Evolutionary conservation across 23 red algal species (phyloP).

Genomic region (Pyropia haitanensis): DNA sequence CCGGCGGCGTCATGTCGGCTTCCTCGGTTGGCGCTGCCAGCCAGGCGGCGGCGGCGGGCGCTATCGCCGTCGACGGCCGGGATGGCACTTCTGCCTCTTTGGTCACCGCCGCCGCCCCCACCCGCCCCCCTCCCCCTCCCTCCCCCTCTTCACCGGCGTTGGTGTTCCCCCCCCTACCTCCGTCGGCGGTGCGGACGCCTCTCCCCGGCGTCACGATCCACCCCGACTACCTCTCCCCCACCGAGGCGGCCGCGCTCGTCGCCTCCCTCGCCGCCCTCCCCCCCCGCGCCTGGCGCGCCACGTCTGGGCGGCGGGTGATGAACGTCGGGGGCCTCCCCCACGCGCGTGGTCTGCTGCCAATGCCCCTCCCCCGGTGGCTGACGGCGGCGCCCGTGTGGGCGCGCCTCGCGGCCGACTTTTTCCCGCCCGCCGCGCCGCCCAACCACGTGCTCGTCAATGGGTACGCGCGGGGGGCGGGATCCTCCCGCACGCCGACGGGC

Average conservation of each 20-base stretch:
- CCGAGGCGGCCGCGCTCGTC: constrained; percentile 8
- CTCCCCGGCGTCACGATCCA: constrained; percentile 16
- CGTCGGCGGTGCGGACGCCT: not conserved
- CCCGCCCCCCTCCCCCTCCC: too few species aligned
- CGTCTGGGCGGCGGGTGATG: constrained; percentile 28
- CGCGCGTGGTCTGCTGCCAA: constrained; percentile 48
- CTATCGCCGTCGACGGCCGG: too few species aligned
- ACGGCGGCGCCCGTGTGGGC: not conserved
- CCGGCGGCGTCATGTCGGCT: too few species aligned
- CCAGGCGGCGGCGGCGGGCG: too few species aligned
- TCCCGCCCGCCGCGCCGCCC: constrained; percentile 16
- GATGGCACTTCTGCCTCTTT: too few species aligned
- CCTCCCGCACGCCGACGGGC: constrained; percentile 72
- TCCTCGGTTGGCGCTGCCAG: too few species aligned
- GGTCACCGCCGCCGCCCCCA: too few species aligned
- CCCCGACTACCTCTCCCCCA: constrained; percentile 16
- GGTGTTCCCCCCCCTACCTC: too few species aligned
- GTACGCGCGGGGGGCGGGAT: constrained; percentile 80
- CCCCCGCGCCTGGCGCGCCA: constrained; percentile 28
- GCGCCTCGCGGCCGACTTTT: constrained; percentile 19
- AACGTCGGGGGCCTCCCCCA: constrained; percentile 70
- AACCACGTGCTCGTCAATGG: constrained; percentile 93
- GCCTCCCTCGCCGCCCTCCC: constrained; percentile 5
- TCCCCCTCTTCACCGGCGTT: too few species aligned
- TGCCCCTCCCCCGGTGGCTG: constrained; percentile 45